A percentile compares a stretch with the other conserved stretches of the same genome.
Conservation (phyloP, 2,329 filamentous ascomycete species). For the Apiospora arundinis region DNA sequence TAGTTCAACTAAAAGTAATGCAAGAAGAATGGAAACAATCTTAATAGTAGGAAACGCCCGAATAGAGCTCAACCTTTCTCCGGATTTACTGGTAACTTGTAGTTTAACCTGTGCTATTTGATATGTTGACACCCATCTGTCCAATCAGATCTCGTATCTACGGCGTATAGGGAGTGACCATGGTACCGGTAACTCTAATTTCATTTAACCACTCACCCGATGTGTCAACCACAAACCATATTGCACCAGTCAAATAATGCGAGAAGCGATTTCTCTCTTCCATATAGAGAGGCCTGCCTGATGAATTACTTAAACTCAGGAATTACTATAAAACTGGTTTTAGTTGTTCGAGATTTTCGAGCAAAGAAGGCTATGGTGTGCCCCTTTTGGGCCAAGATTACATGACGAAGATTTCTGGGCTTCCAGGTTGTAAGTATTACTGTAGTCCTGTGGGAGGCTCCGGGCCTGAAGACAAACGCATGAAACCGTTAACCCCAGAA, state of each 20-base stretch:
- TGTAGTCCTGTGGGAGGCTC: background rate
- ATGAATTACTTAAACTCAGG: no score
- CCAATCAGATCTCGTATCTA: background rate
- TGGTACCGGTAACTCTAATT: background rate
- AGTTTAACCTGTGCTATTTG: background rate
- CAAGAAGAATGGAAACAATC: background rate
- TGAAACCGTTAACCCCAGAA: background rate
- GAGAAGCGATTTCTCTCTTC: background rate
- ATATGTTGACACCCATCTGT: background rate
- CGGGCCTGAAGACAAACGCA: background rate
- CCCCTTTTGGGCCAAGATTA: no score
- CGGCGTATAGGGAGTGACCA: background rate
- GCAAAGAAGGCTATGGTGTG: background rate
- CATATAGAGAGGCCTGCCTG: background rate
- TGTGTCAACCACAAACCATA: background rate
- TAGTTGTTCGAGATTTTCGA: background rate
- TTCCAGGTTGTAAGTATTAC: no score
- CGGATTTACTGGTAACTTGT: background rate
- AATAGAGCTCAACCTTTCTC: background rate
- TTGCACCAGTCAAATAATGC: background rate
- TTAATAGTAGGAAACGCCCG: background rate
- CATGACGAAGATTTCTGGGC: background rate
- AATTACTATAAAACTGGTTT: background rate
- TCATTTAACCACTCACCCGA: background rate
- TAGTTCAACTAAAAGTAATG: background rate